Evolutionary conservation across 495 filamentous ascomycete species (phyloP).

Genomic region (Clohesyomyces aquaticus): DNA sequence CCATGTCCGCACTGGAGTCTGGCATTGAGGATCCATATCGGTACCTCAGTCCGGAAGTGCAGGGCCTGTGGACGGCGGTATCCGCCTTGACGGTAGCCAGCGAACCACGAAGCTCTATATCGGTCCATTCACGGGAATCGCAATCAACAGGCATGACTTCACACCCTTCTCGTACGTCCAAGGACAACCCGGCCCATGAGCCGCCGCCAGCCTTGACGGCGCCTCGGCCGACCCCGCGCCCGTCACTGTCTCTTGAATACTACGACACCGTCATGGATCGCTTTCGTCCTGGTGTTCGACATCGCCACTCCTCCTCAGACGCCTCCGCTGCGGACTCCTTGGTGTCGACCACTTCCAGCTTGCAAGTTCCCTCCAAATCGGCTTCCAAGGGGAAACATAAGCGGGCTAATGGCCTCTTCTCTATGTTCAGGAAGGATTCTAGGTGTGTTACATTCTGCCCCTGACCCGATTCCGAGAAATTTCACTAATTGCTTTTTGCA

Average conservation of each 20-base stretch:
- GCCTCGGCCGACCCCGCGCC: conserved; percentile 3
- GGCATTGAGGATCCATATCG: conserved; percentile 39
- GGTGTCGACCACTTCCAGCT: conserved; percentile 8
- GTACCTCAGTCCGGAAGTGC: conserved; percentile 25
- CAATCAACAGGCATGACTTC: conserved; percentile 42
- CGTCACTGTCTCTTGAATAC: conserved; percentile 21
- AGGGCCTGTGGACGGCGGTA: conserved; percentile 27
- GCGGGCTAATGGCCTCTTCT: conserved; percentile 29
- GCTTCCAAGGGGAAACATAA: conserved; percentile 21
- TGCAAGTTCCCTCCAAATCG: conserved; percentile 5
- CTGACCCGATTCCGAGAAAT: background rate
- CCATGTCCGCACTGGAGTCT: conserved; percentile 30
- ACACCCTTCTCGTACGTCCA: conserved; percentile 37
- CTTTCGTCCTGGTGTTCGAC: conserved; percentile 19
- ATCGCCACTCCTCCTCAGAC: conserved; percentile 27
- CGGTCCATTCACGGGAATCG: conserved; percentile 37
- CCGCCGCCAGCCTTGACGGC: conserved; percentile 3
- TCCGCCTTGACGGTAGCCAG: conserved; percentile 33
- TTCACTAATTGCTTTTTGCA: conserved; percentile 26
- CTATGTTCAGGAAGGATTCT: conserved; percentile 36
- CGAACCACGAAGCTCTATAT: conserved; percentile 37
- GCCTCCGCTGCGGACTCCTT: conserved; percentile 15
- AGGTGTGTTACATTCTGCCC: conserved; percentile 13
- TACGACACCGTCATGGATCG: conserved; percentile 22
- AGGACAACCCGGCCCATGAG: conserved; percentile 29